A percentile compares a stretch with the other conserved stretches of the same genome.
Evolutionary conservation across 2,329 filamentous ascomycete species (phyloP).

Genomic region (Ophiognomonia clavigignenti-juglandacearum): DNA sequence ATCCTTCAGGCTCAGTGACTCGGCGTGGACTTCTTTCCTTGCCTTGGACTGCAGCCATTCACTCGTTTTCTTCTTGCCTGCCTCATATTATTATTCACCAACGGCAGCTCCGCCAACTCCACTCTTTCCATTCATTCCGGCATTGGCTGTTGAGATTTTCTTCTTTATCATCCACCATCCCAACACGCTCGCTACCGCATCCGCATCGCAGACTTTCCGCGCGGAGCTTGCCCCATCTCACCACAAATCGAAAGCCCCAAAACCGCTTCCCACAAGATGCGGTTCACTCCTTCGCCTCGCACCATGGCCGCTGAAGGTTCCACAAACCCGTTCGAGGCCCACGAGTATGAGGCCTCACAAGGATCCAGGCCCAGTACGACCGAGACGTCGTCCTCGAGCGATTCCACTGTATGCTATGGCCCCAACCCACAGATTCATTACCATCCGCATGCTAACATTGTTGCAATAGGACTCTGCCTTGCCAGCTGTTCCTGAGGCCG

Average conservation of each 20-base stretch:
- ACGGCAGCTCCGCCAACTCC: no score
- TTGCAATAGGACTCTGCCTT: constrained; percentile 4
- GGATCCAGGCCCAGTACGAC: not conserved
- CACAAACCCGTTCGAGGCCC: constrained; percentile 13
- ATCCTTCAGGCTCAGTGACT: no score
- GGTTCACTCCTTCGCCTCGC: not conserved
- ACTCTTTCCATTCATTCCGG: no score
- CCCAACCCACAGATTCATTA: not conserved
- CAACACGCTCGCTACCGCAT: no score
- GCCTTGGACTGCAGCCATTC: no score
- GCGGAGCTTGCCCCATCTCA: no score
- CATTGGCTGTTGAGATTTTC: no score
- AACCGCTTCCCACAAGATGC: constrained; percentile 2
- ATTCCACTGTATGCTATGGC: constrained; percentile 4
- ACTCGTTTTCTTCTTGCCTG: no score
- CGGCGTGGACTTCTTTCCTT: no score
- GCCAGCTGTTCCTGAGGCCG: constrained; percentile 1
- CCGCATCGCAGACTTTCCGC: no score
- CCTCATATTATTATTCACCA: no score
- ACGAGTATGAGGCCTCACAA: constrained; percentile 8
- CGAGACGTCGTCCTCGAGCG: not conserved
- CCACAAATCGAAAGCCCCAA: not conserved
- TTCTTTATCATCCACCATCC: no score
- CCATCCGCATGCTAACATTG: not conserved
- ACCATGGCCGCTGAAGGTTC: not conserved